Conservation (phyloP, 495 filamentous ascomycete genomes). For the Chaetomium tenue region DNA sequence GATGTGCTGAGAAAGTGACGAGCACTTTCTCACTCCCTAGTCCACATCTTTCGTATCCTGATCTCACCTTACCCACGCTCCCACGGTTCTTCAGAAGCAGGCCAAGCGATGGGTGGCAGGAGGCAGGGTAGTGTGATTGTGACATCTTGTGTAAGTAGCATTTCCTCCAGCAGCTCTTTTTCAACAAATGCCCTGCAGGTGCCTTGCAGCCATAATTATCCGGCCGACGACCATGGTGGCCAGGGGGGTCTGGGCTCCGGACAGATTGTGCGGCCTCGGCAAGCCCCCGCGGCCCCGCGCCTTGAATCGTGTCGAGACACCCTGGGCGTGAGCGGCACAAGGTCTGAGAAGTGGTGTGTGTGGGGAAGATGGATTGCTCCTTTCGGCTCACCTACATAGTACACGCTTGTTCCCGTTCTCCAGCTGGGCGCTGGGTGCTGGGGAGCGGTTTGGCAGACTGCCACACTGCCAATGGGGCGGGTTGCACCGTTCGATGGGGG, state of each 20-base stretch:
- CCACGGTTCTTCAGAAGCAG: neutral
- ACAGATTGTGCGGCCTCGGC: constrained; percentile 16
- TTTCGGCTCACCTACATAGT: constrained; percentile 19
- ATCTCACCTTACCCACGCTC: constrained; percentile 1
- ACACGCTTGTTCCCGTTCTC: constrained; percentile 11
- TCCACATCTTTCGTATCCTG: neutral
- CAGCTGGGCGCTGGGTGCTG: too few relatives aligned
- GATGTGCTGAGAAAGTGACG: neutral
- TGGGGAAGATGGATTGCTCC: constrained; percentile 3
- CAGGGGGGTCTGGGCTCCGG: neutral
- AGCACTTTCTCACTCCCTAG: neutral
- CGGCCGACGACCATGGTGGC: constrained; percentile 7
- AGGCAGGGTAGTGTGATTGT: too few relatives aligned
- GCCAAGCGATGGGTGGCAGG: neutral
- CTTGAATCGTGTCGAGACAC: neutral
- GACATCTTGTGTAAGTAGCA: neutral
- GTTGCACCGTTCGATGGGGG: constrained; percentile 11
- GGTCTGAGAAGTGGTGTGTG: constrained; percentile 9
- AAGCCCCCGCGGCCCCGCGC: constrained; percentile 12
- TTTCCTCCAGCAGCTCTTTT: neutral
- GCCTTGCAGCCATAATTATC: constrained; percentile 23
- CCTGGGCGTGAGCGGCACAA: constrained; percentile 4
- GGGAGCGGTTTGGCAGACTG: constrained; percentile 1
- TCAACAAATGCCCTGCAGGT: neutral
- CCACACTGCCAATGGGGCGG: constrained; percentile 8